Base-by-base conservation (phyloP, 495 filamentous ascomycete species). In the Penicillium manginii region DNA sequence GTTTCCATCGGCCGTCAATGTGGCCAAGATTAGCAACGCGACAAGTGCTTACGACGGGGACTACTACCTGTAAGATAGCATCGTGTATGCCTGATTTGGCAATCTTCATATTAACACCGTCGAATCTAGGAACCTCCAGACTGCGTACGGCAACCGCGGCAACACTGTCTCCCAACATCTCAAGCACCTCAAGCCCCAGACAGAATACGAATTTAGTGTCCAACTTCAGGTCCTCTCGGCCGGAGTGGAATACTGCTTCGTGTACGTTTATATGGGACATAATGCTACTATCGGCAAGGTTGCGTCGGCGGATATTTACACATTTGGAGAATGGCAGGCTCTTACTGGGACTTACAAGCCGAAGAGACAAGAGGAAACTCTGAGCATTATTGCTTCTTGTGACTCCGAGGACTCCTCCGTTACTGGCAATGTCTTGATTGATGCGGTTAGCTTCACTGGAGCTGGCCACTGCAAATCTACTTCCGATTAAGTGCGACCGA, bases 161-260 rank as follows among this genome's bases (percentile, higher is more conserved):
- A 67, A 69, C 58, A 47, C 59, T 17, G 59, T 71, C 43, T 64
- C 68, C 5, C 65, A 71, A 29, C 19, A 19, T 21, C 15, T 69
- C 11, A 50, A 48, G 0, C 19, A 53, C 43, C 62, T 73, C 7
- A 51, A 51, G 26, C 61, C 50, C 1, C 29, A 32, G 32, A 40
- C 23, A 0, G 53, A 59, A 19, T 69, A 70, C 55, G 52, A 54
- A 3, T 65, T 72, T 51, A 56, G 43, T 55, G 59, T 48, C 0
- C 21, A 58, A 18, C 52, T 62, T 12, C 58, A 68, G 29, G 39
- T 60, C 26, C 64, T 58, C 10, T 56, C 35, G 1, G 39, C 48
- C 2, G 58, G 57, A 29, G 54, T 50, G 2, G 54, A 60, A 21
- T 70, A 65, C 50, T 72, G 67, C 51, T 53, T 23, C 2, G 50